Evolutionary conservation across 768 basidiomycete species (phyloP).

Genomic region (Coprinellus aureogranulatus): DNA sequence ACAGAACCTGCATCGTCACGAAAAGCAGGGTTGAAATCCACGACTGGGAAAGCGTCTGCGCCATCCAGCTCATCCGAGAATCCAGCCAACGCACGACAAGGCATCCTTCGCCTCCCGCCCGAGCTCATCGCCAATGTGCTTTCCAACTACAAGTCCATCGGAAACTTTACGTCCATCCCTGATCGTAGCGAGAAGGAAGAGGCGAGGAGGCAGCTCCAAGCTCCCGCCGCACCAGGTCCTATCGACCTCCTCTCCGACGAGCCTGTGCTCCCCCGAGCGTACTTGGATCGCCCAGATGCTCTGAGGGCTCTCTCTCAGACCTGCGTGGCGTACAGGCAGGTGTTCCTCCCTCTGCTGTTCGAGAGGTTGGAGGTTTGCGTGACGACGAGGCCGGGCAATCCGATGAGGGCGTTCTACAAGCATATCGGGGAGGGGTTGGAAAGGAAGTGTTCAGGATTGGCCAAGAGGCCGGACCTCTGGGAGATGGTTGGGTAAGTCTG

Average conservation of each 20-base stretch:
- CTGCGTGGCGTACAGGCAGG: constrained; percentile 22
- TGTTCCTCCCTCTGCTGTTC: constrained; percentile 31
- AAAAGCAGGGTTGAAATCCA: no score
- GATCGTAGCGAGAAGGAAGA: background rate
- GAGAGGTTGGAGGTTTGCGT: constrained; percentile 30
- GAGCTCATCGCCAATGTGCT: background rate
- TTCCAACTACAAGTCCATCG: background rate
- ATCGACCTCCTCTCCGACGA: background rate
- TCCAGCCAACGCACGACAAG: background rate
- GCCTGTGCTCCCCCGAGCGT: constrained; percentile 16
- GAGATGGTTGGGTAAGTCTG: constrained; percentile 5
- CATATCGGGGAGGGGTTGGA: background rate
- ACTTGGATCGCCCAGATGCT: constrained; percentile 25
- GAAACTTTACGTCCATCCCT: background rate
- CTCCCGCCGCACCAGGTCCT: no score
- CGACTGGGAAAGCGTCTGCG: background rate
- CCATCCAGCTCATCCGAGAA: background rate
- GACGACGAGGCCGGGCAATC: background rate
- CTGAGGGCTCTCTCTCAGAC: constrained; percentile 36
- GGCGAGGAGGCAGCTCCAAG: no score
- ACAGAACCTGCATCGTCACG: background rate
- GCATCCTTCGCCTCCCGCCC: background rate
- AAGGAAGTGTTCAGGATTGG: constrained; percentile 8
- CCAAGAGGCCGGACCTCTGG: background rate
- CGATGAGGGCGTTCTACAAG: background rate